Evolutionary conservation across 495 filamentous ascomycete genomes (phyloP).

Genomic region (Apiosordaria backusii): DNA sequence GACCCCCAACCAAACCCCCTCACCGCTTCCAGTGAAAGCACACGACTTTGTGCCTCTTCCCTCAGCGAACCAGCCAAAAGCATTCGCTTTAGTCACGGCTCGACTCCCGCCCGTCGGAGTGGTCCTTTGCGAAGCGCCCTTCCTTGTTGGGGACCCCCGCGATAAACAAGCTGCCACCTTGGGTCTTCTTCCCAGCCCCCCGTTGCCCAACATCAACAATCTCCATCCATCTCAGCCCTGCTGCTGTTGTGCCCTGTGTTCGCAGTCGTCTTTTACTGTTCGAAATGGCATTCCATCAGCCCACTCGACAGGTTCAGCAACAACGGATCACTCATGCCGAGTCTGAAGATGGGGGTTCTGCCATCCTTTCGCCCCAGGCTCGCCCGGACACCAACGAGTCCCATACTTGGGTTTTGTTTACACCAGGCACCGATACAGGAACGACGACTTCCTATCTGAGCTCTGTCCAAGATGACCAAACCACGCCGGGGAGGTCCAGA

Average conservation of each 20-base stretch:
- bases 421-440: constrained; percentile 62
- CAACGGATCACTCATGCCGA: constrained; percentile 46
- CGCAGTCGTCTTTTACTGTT: not conserved
- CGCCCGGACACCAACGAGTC: constrained; percentile 57
- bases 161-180: constrained; percentile 8
- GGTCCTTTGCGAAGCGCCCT: constrained; percentile 10
- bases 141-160: constrained; percentile 7
- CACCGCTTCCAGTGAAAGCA: constrained; percentile 10
- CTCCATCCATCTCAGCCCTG: not conserved
- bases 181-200: not conserved
- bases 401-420: constrained; percentile 96
- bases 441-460: constrained; percentile 64
- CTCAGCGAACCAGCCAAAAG: not conserved
- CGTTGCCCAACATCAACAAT: not conserved
- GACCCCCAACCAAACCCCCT: constrained; percentile 2
- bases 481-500: constrained; percentile 69
- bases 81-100: constrained; percentile 8
- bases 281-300: constrained; percentile 80
- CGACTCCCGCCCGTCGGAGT: constrained; percentile 4
- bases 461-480: constrained; percentile 66
- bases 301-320: constrained; percentile 55
- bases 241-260: constrained; percentile 7
- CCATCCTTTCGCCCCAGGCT: constrained; percentile 40
- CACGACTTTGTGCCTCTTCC: constrained; percentile 1
- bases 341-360: constrained; percentile 44